Evolutionary conservation across 805 yeast genomes (phyloP), one percentile per base, ranked within the genome.

Genomic region (Kazachstania psychrophila): DNA sequence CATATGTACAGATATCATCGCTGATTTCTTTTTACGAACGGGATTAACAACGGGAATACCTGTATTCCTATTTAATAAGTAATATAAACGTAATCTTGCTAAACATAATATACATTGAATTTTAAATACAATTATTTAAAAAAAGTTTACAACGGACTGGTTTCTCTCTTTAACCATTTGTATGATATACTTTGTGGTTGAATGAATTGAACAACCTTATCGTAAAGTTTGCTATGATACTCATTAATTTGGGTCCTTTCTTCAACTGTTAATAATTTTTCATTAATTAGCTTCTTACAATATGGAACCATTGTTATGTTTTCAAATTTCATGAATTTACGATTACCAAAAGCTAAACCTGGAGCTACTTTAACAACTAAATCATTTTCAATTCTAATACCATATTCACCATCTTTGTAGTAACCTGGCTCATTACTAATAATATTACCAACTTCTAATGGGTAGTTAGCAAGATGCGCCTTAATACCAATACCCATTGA

Each of bases 341-440:
- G 68, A 33, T 75, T 83, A 37, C 75, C 77, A 58, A 69, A 73
- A 45, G 69, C 69, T 49, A 56, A 42, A 39, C 43, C 65, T 4
- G 64, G 59, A 16, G 62, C 61, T 20, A 58, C 64, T 40, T 62
- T 62, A 14, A 78, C 75, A 33, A 79, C 67, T 30, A 92, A 57
- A 47, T 87, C 88, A 54, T 86, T 82, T 60, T 92, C 98, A 38
- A 92, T 75, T 46, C 98, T 70, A 42, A 89, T 73, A 9, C 98
- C 98, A 57, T 73, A 87, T 42, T 79, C 76, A n/a, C 88, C 89
- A 48, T 85, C 95, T 44, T 79, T 75, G 58, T 92, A 92, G 57
- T 68, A 89, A 0, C 98, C 98, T 0, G 98, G 98, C 59, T 92
- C 98, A 61, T 88, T 88, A 34, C 94, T 79, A 28, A 86, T 63